Evolutionary conservation across 2,329 filamentous ascomycete species (phyloP), one percentile per base, ranked within the genome.

Genomic region (Alternaria solani): DNA sequence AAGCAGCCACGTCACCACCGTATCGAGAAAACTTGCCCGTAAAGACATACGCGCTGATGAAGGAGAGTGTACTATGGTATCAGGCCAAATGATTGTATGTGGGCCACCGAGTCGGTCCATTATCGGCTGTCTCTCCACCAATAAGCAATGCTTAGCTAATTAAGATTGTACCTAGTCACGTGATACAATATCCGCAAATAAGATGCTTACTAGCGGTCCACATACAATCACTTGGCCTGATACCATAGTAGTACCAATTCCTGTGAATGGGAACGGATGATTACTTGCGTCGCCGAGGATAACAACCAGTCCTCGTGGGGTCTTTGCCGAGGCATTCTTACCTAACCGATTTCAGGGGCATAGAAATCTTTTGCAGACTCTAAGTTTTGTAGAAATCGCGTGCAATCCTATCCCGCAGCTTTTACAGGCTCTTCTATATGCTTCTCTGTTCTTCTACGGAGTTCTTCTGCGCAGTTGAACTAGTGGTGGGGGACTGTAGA

Each of bases 271-370:
- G 5, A 51, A 59, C 36, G 43, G 69, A 62, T 41, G 78, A 54
- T 76, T 77, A 0, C 70, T 79, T 0, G 87, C 83, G 63, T 89
- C 86, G 0, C 86, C 87, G 0, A 87, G 59, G 0, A 88, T 73
- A 0, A 78, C 81, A 1, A 87, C 79, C 85, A 80, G 0, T 83
- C 82, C 0, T 72, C 72, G 18, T 74, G 80, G 81, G 81, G 32
- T 3, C 25, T 18, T 0, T 30, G 85, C 3, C 59, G 58, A 0
- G 78, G 67, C 64, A 83, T 63, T 48, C 81, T 81, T 26, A 88
- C 79, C 48, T 83, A 78, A 0, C 73, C 79, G 26, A 85, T 69
- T 4, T 79, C 75, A 11, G 79, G 68, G 25, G 75, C 75, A 72
- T 86, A 86, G 60, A 86, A 85, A 63, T 85, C 80, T 0, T 79